Base-by-base conservation (phyloP, 2,329 filamentous ascomycete genomes). In the Paecilomyces fulvus region DNA sequence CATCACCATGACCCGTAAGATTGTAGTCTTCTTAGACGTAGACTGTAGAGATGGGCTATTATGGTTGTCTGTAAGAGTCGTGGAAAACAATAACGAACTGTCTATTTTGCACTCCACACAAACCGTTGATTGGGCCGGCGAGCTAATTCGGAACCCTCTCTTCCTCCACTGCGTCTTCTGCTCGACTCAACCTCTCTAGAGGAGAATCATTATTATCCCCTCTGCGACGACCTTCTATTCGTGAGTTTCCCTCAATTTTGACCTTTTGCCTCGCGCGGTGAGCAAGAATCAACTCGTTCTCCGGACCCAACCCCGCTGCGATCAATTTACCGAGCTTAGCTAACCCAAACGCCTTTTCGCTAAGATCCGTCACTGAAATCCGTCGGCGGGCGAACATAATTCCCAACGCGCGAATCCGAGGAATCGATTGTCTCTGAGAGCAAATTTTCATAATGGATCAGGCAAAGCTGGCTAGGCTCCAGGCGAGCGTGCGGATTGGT, bases 401-500 rank as follows among this genome's bases (percentile, higher is more conserved):
- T 17, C 14, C 37, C n/a, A n/a, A 43, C 37, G 37, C 37, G 37
- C 37, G n/a, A 43, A 43, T 17, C 37, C 14, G 7, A 43, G 14
- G n/a, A 43, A 43, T 43, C 37, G 37, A 43, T n/a, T 43, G 37
- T 20, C 37, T 12, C 37, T 7, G 37, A 43, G 6, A 43, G 8
- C 37, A 43, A 43, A 43, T 17, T 43, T 17, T 73, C 73, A 80
- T 68, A 67, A 85, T 86, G 83, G 83, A 86, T 81, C 77, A 80
- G 70, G 82, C 82, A 74, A 86, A 85, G 80, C 75, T 86, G 71
- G 82, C 81, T 73, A 82, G 76, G 73, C 82, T 86, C 80, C 83
- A 85, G 76, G 78, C 80, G 76, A 82, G 80, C 68, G 82, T 83
- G 72, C 81, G 83, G 74, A 89, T 86, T 78, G 87, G 87, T 89